A percentile compares a stretch with the other conserved stretches of the same genome.
These are phyloP conservation scores for Debaryomycetaceae sp. DNA, from an alignment of 1,139 yeast species.

Conservation along the genomic window DNA sequence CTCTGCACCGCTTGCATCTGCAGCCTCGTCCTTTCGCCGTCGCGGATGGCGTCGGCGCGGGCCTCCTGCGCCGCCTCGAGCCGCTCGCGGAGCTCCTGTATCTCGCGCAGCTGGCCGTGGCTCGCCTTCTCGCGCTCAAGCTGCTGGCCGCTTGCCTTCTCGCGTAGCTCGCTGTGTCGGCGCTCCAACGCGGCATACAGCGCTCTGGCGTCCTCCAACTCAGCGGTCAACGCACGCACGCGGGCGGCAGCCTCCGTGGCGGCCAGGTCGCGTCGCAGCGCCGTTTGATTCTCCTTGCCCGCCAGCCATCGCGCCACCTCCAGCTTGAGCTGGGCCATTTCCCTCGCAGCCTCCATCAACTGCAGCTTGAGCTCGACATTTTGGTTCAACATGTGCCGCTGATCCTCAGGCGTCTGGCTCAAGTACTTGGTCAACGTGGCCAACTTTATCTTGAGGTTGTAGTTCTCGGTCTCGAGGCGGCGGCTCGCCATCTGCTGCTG, in stretches of 20 bases:
- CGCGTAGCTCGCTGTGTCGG: conserved; percentile 10
- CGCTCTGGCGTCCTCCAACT: too few relatives aligned
- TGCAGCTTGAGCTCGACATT: conserved; percentile 41
- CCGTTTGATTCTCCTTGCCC: conserved; percentile 15
- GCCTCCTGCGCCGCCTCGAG: too few relatives aligned
- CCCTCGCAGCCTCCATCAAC: conserved; percentile 19
- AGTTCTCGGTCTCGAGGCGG: conserved; percentile 54
- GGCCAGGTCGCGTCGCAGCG: too few relatives aligned
- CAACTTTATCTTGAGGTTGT: conserved; percentile 56
- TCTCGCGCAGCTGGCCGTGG: too few relatives aligned
- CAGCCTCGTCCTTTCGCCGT: too few relatives aligned
- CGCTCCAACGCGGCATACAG: too few relatives aligned
- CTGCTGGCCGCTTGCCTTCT: conserved; percentile 16
- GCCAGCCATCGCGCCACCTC: conserved; percentile 12
- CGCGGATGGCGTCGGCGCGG: too few relatives aligned
- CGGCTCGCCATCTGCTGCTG: conserved; percentile 52
- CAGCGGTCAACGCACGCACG: too few relatives aligned
- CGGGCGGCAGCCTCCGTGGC: too few relatives aligned
- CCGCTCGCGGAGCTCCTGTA: conserved; percentile 3
- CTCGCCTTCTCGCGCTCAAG: conserved; percentile 4
- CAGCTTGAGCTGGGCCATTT: conserved; percentile 14
- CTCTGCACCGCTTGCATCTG: too few relatives aligned
- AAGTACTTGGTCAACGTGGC: conserved; percentile 49
- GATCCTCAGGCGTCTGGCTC: conserved; percentile 42
- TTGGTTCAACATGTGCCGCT: conserved; percentile 30